Evolutionary conservation across 306 rosid genomes (phyloP), one percentile per base, ranked within the genome.

Genomic region (Casuarina equisetifolia): DNA sequence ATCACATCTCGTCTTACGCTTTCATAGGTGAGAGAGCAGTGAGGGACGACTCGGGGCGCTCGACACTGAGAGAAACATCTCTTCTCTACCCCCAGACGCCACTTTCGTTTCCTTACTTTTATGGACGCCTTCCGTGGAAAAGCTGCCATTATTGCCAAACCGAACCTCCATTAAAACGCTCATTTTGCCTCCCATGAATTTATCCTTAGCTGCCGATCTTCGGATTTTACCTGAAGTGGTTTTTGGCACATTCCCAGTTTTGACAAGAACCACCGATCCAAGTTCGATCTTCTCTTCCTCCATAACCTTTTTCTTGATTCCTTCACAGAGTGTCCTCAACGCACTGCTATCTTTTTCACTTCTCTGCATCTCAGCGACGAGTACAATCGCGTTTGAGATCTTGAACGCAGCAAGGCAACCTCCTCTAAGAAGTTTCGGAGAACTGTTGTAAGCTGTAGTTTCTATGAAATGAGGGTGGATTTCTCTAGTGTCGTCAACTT

Each of bases 141-240:
- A 45, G 42, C 5, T 54, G 1, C 58, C 69, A 32, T 48, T 76
- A 25, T 62, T 44, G 9, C 85, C 90, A 71, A 89, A 86, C 42
- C 59, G n/a, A 83, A 82, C 62, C 79, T 86, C 89, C 92, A 83
- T 89, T 38, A 93, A 11, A 64, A 88, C 55, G 0, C 52, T 45
- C 92, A 90, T 83, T 81, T 85, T 70, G 1, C 96, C 96, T 1
- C 59, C 80, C 40, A 66, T 67, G 19, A 91, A 81, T 82, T 73
- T 89, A 73, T 91, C 84, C 83, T 78, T 89, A 7, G 90, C 86
- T 8, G 69, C 86, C 89, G 85, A 82, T 79, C 97, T 85, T 55
- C 82, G 86, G 55, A 91, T 70, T 66, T 91, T 94, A 1, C 98
- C 98, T 3, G 94, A 94, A 59, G 96, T 90, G 2, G 97, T 94